Evolutionary conservation across 345 rosid species (phyloP).

Genomic region (Pugionium cornutum): DNA sequence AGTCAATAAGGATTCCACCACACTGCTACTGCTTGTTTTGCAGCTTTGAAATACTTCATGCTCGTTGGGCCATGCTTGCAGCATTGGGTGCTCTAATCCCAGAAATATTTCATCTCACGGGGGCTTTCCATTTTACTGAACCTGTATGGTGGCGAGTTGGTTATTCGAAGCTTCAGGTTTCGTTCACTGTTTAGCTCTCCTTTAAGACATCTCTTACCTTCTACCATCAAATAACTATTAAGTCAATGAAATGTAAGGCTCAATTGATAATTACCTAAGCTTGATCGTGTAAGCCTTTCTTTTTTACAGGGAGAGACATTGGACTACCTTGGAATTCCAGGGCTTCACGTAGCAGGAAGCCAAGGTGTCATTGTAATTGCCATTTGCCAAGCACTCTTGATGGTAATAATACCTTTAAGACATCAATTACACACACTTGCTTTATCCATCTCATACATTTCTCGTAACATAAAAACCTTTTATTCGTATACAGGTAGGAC

Average conservation of each 20-base stretch:
- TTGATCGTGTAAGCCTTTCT: not conserved
- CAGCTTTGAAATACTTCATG: conserved; percentile 95
- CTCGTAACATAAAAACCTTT: not conserved
- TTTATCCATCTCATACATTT: not conserved
- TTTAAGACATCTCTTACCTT: not conserved
- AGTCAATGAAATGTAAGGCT: conserved; percentile 1
- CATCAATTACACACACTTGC: conserved; percentile 15
- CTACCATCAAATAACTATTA: not conserved
- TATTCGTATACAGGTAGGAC: conserved; percentile 62
- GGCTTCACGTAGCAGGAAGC: conserved; percentile 91
- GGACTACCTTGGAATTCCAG: conserved; percentile 93
- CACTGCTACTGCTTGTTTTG: conserved; percentile 9
- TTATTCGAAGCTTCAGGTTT: conserved; percentile 83
- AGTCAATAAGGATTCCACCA: too few relatives aligned
- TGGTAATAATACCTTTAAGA: conserved; percentile 53
- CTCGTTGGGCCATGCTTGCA: conserved; percentile 99
- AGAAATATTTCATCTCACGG: conserved; percentile 67
- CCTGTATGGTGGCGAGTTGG: conserved; percentile 99
- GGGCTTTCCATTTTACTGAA: conserved; percentile 74
- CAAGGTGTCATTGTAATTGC: conserved; percentile 88
- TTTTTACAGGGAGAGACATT: conserved; percentile 74
- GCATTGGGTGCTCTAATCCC: conserved; percentile 87
- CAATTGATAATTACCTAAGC: not conserved
- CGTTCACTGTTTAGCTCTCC: not conserved
- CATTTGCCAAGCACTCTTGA: conserved; percentile 82